These are phyloP conservation scores for Lasiosphaeris hirsuta DNA, from an alignment of 495 filamentous ascomycete genomes.

Conservation along the genomic window DNA sequence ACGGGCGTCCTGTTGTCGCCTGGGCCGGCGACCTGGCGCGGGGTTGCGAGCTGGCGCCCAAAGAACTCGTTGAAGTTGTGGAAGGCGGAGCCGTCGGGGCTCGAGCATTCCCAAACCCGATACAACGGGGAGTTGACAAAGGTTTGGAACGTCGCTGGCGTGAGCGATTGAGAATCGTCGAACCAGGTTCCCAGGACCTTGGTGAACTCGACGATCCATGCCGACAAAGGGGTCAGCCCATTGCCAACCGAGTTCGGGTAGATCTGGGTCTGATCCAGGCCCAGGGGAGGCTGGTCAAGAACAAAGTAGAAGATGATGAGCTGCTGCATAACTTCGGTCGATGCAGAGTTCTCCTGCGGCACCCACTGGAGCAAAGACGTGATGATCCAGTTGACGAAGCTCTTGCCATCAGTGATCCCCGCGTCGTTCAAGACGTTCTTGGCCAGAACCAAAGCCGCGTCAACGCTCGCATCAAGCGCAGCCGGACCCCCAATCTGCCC, in stretches of 20 bases:
- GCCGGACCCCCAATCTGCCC: too few relatives aligned
- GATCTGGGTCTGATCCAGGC: not conserved
- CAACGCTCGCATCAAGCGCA: too few relatives aligned
- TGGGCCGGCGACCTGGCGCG: not conserved
- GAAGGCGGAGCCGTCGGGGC: not conserved
- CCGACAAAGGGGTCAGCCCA: not conserved
- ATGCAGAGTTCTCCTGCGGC: not conserved
- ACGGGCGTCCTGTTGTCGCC: not conserved
- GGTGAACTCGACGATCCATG: constrained; percentile 5
- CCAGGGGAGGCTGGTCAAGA: constrained; percentile 2
- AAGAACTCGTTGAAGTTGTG: constrained; percentile 10
- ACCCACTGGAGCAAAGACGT: not conserved
- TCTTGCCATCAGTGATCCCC: not conserved
- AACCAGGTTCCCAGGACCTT: not conserved
- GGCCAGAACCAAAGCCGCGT: too few relatives aligned
- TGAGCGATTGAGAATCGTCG: not conserved
- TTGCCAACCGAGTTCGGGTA: not conserved
- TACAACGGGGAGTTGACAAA: not conserved
- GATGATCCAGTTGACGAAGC: not conserved
- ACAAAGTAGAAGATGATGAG: constrained; percentile 8
- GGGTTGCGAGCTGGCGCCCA: not conserved
- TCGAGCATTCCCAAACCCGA: not conserved
- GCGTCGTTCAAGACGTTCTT: not conserved
- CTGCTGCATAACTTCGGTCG: not conserved
- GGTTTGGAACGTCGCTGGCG: not conserved